Conservation (phyloP, 257 asterid species). For the Ballota nigra region DNA sequence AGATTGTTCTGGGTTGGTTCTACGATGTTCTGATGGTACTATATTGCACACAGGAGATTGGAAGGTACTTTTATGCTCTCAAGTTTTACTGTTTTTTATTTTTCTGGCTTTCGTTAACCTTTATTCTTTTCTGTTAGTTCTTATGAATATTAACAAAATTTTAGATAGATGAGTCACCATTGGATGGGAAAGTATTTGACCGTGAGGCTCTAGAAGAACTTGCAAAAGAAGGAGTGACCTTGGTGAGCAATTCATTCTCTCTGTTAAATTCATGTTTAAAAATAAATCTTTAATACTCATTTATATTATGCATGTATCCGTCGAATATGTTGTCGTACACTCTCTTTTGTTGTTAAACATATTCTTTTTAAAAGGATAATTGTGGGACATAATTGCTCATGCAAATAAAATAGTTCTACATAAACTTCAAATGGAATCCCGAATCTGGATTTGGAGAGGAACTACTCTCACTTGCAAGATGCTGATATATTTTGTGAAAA, state of each 20-base stretch:
- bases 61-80: constrained; percentile 62
- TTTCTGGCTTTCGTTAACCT: not conserved
- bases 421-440: too few species aligned
- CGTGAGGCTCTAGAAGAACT: constrained; percentile 95
- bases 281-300: constrained; percentile 11
- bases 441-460: too few species aligned
- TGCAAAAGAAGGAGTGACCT: constrained; percentile 97
- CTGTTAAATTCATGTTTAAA: not conserved
- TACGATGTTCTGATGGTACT: constrained; percentile 96
- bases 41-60: constrained; percentile 99
- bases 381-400: not conserved
- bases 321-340: not conserved
- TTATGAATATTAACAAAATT: constrained; percentile 22
- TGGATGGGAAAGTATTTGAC: constrained; percentile 88
- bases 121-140: constrained; percentile 6
- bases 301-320: not conserved
- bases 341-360: not conserved
- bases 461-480: too few species aligned
- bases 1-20: constrained; percentile 97
- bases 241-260: constrained; percentile 53
- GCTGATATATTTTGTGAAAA: too few species aligned
- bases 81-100: not conserved
- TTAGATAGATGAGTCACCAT: constrained; percentile 96
- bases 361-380: not conserved
- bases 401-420: not conserved